Evolutionary conservation across 306 rosid species (phyloP), one percentile per base, ranked within the genome.

Genomic region (Oxytropis ochrocephala): DNA sequence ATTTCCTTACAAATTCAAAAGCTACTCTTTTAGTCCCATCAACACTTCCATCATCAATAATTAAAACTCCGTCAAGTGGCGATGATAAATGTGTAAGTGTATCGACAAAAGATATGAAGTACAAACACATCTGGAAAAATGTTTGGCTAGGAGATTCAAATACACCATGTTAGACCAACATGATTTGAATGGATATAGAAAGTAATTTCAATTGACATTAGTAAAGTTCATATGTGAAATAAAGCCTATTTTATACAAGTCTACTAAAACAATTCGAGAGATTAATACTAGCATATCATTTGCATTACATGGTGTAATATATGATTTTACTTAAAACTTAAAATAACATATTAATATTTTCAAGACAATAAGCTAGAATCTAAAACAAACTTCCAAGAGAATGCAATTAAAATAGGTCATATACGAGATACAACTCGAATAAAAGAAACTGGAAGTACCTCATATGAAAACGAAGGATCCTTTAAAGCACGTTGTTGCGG

Each of bases 11-110:
- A 67, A 83, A 93, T 60, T 90, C 96, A 75, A 83, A 88, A 61
- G 96, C 97, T 69, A 88, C 96, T 77, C 85, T 82, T 81, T 86
- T 93, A 42, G 98, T 93, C 69, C 88, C 94, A 83, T 93, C 97
- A 51, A 72, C 64, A 81, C 98, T 93, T 71, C 98, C 98, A 71
- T 93, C 98, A 74, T 93, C 98, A 77, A 93, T 68, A 78, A 93
- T 83, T 50, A 90, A 35, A 78, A 93, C 91, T 97, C 90, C 85
- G n/a, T 54, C 80, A 67, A 73, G 54, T 69, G 41, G 64, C 47
- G 60, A 82, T 66, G 42, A 41, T 41, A 72, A 79, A 33, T 5
- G 49, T 56, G 62, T 30, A 39, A 13, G 39, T n/a, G 64, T 38
- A 47, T 4, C 39, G 43, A 33, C 29, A 6, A 17, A 74, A 36